Evolutionary conservation across 495 filamentous ascomycete species (phyloP), one percentile per base, ranked within the genome.

Genomic region (Cetradonia linearis): DNA sequence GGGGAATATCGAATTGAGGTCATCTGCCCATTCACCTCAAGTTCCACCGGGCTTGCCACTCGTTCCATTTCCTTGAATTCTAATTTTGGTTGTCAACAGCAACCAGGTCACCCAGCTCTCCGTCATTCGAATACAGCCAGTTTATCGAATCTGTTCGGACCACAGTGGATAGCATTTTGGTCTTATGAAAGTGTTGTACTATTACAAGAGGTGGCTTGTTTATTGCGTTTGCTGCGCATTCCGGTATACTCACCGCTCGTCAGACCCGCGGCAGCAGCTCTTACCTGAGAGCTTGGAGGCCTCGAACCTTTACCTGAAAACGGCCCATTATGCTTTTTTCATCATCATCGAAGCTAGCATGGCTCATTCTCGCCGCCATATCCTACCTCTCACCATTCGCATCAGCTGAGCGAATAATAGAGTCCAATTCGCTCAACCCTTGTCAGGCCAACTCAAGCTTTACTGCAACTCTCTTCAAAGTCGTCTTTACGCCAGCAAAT

Each of bases 371-470:
- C 60, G 68, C 76, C 61, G 70, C 74, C 63, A 65, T 75, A 52
- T 47, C 73, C 59, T 67, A 72, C 23, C 61, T 76, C 37, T 63
- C 70, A 16, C 74, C 76, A 54, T 40, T 75, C 52, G 72, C 69
- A 34, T 70, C 73, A 34, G 73, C 78, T 36, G 59, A 69, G 42
- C 70, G 71, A 49, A 66, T 76, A 31, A 81, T 95, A 55, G 74
- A 84, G 66, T 90, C 89, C 46, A 88, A 81, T 65, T 89, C 89
- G 44, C 76, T 95, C 59, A 86, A 83, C 63, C 74, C 87, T 34
- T 95, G 89, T 68, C 86, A 89, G 72, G 77, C 81, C 40, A 84
- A 88, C 68, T 87, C 86, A 8, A 84, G 82, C 64, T 91, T 93
- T 69, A 86, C 87, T 5, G 89, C 89, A 48, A 88, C 84, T 63